Percentiles rank a stretch among this genome's conserved stretches.
phyloP scores from a whole-genome alignment of 164 flowering plant species.

The Protea cynaroides region DNA sequence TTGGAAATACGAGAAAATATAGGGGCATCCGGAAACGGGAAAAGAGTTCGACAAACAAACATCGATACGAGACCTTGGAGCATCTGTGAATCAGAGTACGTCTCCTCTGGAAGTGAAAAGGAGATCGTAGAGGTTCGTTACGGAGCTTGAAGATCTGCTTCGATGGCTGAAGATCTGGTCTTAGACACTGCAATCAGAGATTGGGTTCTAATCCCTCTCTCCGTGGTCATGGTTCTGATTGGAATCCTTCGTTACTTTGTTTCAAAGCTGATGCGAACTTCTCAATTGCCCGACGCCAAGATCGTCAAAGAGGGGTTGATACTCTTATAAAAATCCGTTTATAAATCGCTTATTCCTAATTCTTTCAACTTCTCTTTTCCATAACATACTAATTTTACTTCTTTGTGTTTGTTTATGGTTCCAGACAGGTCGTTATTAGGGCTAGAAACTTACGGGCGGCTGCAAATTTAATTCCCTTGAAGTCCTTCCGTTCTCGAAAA shows the following conservation, averaged over 20 bases:
- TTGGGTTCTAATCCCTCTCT: slow-evolving; percentile 94
- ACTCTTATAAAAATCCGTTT: background rate
- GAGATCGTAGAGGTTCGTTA: background rate
- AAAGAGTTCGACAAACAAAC: too few species aligned
- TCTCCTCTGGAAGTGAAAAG: background rate
- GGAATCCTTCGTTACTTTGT: slow-evolving; percentile 91
- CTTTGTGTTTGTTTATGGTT: slow-evolving; percentile 10
- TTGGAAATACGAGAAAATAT: too few species aligned
- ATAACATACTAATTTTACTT: background rate
- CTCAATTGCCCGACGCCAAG: slow-evolving; percentile 70
- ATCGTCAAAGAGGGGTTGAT: slow-evolving; percentile 83
- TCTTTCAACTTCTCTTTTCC: background rate
- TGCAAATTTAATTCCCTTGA: slow-evolving; percentile 79
- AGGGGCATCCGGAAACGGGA: too few species aligned
- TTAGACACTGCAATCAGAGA: slow-evolving; percentile 95
- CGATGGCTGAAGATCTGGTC: slow-evolving; percentile 96
- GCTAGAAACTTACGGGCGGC: slow-evolving; percentile 75
- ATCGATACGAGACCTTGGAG: too few species aligned
- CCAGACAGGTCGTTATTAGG: slow-evolving; percentile 81
- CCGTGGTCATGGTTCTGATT: slow-evolving; percentile 92
- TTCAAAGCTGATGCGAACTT: slow-evolving; percentile 87
- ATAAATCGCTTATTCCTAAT: background rate
- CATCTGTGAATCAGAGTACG: too few species aligned
- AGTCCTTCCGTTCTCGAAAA: slow-evolving; percentile 75
- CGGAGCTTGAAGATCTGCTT: background rate